Percentiles rank a stretch among this genome's conserved stretches.
These are phyloP conservation scores for Colletotrichum plurivorum DNA, from an alignment of 2,329 filamentous ascomycete species.

Conservation along the genomic window DNA sequence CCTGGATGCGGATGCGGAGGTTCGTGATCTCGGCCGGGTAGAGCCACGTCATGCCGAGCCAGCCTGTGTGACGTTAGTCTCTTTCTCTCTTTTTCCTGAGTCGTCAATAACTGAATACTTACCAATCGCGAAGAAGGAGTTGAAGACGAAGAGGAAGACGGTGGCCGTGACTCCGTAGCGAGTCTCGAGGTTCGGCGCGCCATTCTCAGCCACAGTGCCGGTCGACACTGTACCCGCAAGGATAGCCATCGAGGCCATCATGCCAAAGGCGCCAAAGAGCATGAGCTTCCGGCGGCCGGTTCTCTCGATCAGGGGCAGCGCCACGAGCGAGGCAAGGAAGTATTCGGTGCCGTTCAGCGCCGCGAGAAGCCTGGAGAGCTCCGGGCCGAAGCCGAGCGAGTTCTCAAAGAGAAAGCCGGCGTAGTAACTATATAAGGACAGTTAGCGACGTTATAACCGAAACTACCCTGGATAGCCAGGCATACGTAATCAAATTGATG, in stretches of 20 bases:
- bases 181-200: slow-evolving; percentile 46
- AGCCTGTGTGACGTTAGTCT: slow-evolving; percentile 48
- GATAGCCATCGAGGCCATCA: slow-evolving; percentile 73
- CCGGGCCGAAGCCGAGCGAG: slow-evolving; percentile 60
- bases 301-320: slow-evolving; percentile 60
- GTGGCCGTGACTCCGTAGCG: slow-evolving; percentile 49
- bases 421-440: slow-evolving; percentile 7
- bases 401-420: slow-evolving; percentile 52
- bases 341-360: slow-evolving; percentile 65
- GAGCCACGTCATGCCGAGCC: slow-evolving; percentile 74
- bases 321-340: slow-evolving; percentile 55
- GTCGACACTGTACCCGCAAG: slow-evolving; percentile 52
- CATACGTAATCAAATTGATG: not conserved
- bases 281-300: slow-evolving; percentile 74
- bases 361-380: slow-evolving; percentile 66
- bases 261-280: slow-evolving; percentile 73
- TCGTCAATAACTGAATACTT: not conserved
- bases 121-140: slow-evolving; percentile 70
- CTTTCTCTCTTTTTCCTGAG: too few relatives aligned
- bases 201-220: slow-evolving; percentile 48
- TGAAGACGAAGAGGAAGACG: slow-evolving; percentile 73
- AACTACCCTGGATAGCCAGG: too few relatives aligned
- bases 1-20: slow-evolving; percentile 71
- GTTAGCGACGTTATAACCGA: too few relatives aligned
- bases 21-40: slow-evolving; percentile 74